A percentile compares a stretch with the other conserved stretches of the same genome.
Conservation (phyloP, 2,329 filamentous ascomycete genomes). For the Xylariaceae sp. region DNA sequence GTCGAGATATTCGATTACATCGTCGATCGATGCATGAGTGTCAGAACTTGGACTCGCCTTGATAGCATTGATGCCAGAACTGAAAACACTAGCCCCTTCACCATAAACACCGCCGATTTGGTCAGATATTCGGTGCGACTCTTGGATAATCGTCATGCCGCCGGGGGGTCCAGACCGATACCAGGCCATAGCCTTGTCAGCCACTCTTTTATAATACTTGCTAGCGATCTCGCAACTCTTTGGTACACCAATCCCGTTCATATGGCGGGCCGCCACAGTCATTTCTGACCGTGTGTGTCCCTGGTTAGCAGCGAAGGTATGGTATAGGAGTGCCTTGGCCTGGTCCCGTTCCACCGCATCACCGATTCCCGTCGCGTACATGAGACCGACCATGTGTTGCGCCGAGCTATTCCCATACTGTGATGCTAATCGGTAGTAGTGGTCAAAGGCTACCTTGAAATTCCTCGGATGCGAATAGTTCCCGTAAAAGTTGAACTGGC, state of each 20-base stretch:
- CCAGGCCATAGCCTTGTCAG: constrained; percentile 86
- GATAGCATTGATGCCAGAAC: constrained; percentile 76
- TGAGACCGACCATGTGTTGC: constrained; percentile 91
- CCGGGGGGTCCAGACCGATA: constrained; percentile 87
- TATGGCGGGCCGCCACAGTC: constrained; percentile 83
- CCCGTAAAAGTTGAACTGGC: constrained; percentile 94
- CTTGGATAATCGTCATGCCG: constrained; percentile 68
- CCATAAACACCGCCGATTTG: constrained; percentile 90
- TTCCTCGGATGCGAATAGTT: constrained; percentile 85
- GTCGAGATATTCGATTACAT: constrained; percentile 91
- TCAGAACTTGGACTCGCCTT: constrained; percentile 69
- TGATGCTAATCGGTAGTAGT: constrained; percentile 73
- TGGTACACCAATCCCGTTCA: constrained; percentile 77
- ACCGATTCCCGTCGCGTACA: constrained; percentile 90
- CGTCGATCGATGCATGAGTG: constrained; percentile 79
- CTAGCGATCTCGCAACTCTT: constrained; percentile 81
- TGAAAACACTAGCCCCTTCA: constrained; percentile 86
- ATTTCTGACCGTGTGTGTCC: constrained; percentile 86
- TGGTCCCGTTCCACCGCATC: constrained; percentile 77
- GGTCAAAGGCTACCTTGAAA: constrained; percentile 70
- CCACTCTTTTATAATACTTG: constrained; percentile 86
- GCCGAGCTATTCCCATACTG: constrained; percentile 83
- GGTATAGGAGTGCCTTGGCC: constrained; percentile 86
- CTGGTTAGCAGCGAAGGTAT: constrained; percentile 83
- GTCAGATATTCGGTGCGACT: constrained; percentile 83